Evolutionary conservation across 208 protist genomes (phyloP).

Genomic region (Angomonas deanei): DNA sequence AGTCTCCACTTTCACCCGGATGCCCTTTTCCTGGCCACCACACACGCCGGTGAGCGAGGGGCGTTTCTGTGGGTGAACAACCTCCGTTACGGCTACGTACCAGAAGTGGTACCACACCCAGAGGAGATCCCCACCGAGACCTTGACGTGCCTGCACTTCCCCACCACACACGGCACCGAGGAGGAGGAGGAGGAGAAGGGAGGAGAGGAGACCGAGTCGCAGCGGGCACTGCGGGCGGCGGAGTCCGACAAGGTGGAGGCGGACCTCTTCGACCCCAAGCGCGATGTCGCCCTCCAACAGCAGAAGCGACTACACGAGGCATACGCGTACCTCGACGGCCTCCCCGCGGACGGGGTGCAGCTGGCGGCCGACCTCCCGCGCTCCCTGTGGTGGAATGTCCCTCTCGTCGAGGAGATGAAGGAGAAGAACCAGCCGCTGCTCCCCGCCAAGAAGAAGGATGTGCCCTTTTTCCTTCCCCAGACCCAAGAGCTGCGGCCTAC

Average conservation of each 20-base stretch:
- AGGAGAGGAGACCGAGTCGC: neutral
- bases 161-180: conserved; percentile 50
- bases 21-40: conserved; percentile 79
- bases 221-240: neutral
- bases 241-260: conserved; percentile 28
- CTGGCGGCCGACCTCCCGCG: conserved; percentile 57
- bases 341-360: conserved; percentile 51
- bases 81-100: conserved; percentile 83
- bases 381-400: conserved; percentile 75
- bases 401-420: conserved; percentile 84
- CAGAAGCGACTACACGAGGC: conserved; percentile 25
- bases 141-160: conserved; percentile 71
- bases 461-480: conserved; percentile 88
- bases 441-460: conserved; percentile 86
- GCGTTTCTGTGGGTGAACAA: conserved; percentile 87
- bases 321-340: conserved; percentile 41
- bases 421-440: conserved; percentile 86
- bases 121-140: conserved; percentile 30
- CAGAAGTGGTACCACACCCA: conserved; percentile 60
- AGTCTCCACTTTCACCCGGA: conserved; percentile 85
- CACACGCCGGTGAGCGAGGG: conserved; percentile 78
- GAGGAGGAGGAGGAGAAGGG: conserved; percentile 38
- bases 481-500: conserved; percentile 78
- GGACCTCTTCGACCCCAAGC: conserved; percentile 58
- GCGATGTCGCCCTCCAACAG: conserved; percentile 54